Evolutionary conservation across 148 eudicot genomes (phyloP), one percentile per base, ranked within the genome.

Genomic region (Rhododendron ferrugineum): DNA sequence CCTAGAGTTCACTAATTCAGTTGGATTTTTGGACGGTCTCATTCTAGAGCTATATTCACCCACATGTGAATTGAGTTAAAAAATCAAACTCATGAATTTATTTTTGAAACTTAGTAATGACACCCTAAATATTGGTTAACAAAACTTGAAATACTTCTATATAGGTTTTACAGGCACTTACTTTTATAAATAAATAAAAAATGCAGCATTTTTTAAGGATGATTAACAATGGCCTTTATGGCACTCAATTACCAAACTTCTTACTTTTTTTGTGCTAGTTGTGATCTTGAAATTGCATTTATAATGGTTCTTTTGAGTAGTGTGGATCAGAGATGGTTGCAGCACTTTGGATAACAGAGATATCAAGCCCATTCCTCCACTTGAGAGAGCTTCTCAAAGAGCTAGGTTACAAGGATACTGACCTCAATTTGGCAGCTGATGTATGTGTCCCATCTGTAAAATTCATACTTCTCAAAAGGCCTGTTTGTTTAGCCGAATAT

Each of bases 291-390:
- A 70, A 30, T 32, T 70, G 37, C 7, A 70, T 68, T 68, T 11
- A 30, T 32, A 70, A 70, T 14, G 8, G 13, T 18, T 11, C 7
- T 28, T 84, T 4, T 72, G 37, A 90, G 88, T 81, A 96, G 99
- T 95, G 99, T 92, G 99, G 97, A 74, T 84, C 99, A 88, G 98
- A 96, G 87, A 96, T 96, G 98, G 93, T 93, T 83, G 93, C 97
- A 62, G 88, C 96, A 83, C 82, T 96, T 77, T 92, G 88, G 86
- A 84, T 96, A 62, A 94, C 97, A 88, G 99, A 96, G 85, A 85
- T 95, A 9, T 96, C 99, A 37, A 96, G 96, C 82, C 99, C 98
- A 85, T 95, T 94, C 86, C 91, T 95, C 4, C 97, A 96, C 86
- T 23, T 91, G 16, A 93, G 99, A 85, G 98, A 96, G 93, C 91